Evolutionary conservation across 768 basidiomycete species (phyloP), one percentile per base, ranked within the genome.

Genomic region (Trametopsis cervina): DNA sequence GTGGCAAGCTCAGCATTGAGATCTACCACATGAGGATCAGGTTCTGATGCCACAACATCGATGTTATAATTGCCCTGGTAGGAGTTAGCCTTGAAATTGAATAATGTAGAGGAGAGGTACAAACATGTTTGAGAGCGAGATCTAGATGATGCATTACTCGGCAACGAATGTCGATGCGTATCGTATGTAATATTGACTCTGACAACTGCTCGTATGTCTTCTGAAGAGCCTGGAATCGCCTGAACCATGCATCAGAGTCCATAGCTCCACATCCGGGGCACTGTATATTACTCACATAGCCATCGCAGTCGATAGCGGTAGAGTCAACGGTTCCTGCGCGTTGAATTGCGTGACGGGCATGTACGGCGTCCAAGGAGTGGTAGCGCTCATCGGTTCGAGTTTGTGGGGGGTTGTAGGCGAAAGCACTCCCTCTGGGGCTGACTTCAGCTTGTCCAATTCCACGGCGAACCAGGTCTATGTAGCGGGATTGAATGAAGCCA

Each of bases 191-290:
- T 42, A 96, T 83, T 49, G 94, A 76, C 58, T 87, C 83, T 7
- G 89, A 84, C 5, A 98, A 74, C 56, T 95, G 92, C 33, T 87
- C 83, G 58, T 92, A 97, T 2, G 93, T 95, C 67, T 85, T 83
- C 36, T 94, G 70, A 39, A 98, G 72, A 0, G 92, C 89, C 61
- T 94, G 85, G 66, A 92, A 96, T 24, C 92, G 91, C 51, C 95
- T 95, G 54, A 13, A 9, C 13, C 3, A 52, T n/a, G n/a, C n/a
- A n/a, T n/a, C n/a, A n/a, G n/a, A n/a, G n/a, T n/a, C n/a, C n/a
- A n/a, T n/a, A n/a, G n/a, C n/a, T n/a, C n/a, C n/a, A n/a, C n/a
- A n/a, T n/a, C n/a, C n/a, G n/a, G n/a, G n/a, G n/a, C n/a, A n/a
- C n/a, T n/a, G n/a, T n/a, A 83, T 84, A 25, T 88, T 64, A 66